Evolutionary conservation across 1,284 basidiomycete genomes (phyloP).

Genomic region (Clitocybe nebularis): DNA sequence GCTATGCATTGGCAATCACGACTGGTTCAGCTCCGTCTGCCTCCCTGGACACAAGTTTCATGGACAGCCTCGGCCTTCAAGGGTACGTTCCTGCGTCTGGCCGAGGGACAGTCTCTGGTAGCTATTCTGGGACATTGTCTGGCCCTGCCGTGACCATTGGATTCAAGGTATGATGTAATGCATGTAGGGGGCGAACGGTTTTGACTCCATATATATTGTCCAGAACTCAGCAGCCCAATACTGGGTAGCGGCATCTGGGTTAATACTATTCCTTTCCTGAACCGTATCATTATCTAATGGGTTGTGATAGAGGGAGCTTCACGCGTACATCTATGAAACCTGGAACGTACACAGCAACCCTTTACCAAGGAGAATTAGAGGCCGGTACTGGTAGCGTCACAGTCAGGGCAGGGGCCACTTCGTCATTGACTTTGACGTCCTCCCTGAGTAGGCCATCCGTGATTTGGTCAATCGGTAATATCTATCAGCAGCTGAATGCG

Average conservation of each 20-base stretch:
- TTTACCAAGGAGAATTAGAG: slow-evolving; percentile 43
- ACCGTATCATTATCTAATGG: background rate
- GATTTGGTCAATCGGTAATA: slow-evolving; percentile 41
- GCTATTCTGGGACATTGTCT: slow-evolving; percentile 39
- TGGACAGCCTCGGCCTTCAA: slow-evolving; percentile 37
- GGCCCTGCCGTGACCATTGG: slow-evolving; percentile 37
- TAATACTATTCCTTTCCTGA: background rate
- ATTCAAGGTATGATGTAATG: slow-evolving; percentile 29
- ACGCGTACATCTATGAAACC: slow-evolving; percentile 44
- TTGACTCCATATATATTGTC: background rate
- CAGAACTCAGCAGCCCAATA: slow-evolving; percentile 43
- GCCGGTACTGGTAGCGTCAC: slow-evolving; percentile 37
- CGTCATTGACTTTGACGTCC: slow-evolving; percentile 29
- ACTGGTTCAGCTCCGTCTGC: slow-evolving; percentile 39
- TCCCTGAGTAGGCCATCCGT: slow-evolving; percentile 28
- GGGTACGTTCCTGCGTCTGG: slow-evolving; percentile 41
- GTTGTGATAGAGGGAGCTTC: slow-evolving; percentile 32
- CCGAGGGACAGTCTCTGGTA: slow-evolving; percentile 41
- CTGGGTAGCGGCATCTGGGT: slow-evolving; percentile 39
- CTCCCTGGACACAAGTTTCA: slow-evolving; percentile 40
- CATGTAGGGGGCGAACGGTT: too few species aligned
- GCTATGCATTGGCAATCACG: slow-evolving; percentile 39
- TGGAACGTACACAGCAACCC: slow-evolving; percentile 41
- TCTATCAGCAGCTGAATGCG: background rate
- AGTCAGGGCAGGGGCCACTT: slow-evolving; percentile 37